A percentile compares a stretch with the other conserved stretches of the same genome.
phyloP scores from a whole-genome alignment of 805 yeast genomes.

The Ogataea minuta region DNA sequence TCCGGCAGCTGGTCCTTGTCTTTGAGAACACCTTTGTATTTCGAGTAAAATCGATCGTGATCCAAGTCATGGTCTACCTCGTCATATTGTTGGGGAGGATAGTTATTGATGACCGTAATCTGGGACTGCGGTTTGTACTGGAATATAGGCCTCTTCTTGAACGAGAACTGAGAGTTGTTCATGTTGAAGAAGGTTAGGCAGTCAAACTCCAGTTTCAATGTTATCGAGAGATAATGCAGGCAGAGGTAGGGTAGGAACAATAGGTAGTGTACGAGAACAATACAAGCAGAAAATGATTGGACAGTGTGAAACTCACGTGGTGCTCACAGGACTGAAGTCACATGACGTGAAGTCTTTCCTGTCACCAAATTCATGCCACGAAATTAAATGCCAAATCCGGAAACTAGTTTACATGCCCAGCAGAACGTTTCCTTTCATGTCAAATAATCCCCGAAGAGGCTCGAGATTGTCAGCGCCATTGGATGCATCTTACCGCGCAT shows the following conservation, averaged over 20 bases:
- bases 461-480: too few species aligned
- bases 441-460: too few species aligned
- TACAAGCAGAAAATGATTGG: neutral
- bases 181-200: slow-evolving; percentile 1
- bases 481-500: neutral
- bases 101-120: slow-evolving; percentile 28
- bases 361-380: slow-evolving; percentile 1
- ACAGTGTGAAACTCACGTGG: neutral
- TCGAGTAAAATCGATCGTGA: slow-evolving; percentile 30
- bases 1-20: slow-evolving; percentile 32
- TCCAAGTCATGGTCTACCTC: slow-evolving; percentile 29
- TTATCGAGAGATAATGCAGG: neutral
- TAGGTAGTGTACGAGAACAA: neutral
- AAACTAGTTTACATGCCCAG: slow-evolving; percentile 7
- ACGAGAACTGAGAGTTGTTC: slow-evolving; percentile 27
- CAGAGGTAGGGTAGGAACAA: neutral
- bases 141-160: slow-evolving; percentile 30
- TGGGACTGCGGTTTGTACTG: slow-evolving; percentile 24
- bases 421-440: too few species aligned
- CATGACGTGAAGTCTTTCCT: too few species aligned
- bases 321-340: neutral
- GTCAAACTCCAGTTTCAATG: too few species aligned
- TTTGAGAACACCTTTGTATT: slow-evolving; percentile 32
- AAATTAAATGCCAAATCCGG: slow-evolving; percentile 6
- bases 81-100: slow-evolving; percentile 33